Percentiles rank a stretch among this genome's conserved stretches.
These are phyloP conservation scores for Boletus vinaceobasis DNA, from an alignment of 768 basidiomycete species.

Conservation along the genomic window DNA sequence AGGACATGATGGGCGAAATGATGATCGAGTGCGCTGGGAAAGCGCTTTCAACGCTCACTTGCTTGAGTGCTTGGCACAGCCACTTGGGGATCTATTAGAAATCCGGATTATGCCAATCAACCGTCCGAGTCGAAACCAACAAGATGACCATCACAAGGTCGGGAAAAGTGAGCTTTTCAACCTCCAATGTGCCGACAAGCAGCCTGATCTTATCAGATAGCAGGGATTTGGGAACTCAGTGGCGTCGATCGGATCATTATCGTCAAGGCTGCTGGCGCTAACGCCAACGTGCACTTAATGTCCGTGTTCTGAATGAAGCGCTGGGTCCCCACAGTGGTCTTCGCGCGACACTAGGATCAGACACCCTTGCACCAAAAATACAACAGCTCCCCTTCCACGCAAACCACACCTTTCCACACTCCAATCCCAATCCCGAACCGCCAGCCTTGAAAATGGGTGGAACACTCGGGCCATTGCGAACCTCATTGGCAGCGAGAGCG, in stretches of 20 bases:
- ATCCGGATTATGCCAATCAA: slow-evolving; percentile 1
- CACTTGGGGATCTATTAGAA: not conserved
- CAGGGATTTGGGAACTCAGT: not conserved
- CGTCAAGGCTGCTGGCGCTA: not conserved
- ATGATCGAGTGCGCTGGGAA: not conserved
- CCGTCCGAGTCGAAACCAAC: not conserved
- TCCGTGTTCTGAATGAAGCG: not conserved
- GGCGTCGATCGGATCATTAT: not conserved
- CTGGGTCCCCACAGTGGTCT: no score
- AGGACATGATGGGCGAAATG: slow-evolving; percentile 1
- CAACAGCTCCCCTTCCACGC: no score
- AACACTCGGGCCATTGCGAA: slow-evolving; percentile 22
- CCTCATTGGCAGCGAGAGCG: slow-evolving; percentile 20
- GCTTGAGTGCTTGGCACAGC: no score
- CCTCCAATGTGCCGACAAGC: no score
- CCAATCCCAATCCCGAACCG: not conserved
- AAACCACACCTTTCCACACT: no score
- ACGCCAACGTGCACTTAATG: not conserved
- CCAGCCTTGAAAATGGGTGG: slow-evolving; percentile 20
- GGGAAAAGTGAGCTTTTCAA: not conserved
- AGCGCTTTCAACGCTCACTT: no score
- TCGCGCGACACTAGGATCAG: no score
- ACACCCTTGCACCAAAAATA: no score
- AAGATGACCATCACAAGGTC: not conserved
- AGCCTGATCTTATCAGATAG: not conserved